phyloP scores from a whole-genome alignment of 208 protist species.

The Wallacemonas sp. region DNA sequence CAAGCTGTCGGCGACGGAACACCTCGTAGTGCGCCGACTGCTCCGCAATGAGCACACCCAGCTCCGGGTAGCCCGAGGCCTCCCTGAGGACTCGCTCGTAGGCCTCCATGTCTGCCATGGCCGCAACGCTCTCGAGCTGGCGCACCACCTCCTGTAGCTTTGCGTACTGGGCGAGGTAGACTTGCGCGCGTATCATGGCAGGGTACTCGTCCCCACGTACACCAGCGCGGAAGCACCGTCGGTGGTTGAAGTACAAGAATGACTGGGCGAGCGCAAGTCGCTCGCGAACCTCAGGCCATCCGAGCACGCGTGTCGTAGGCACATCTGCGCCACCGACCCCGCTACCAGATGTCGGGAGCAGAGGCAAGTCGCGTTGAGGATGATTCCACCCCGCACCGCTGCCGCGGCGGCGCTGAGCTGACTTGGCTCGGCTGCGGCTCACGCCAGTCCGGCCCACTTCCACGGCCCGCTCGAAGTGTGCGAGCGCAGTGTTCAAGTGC shows the following conservation, averaged over 20 bases:
- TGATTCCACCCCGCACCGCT: background rate
- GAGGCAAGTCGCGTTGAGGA: too few species aligned
- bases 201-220: conserved; percentile 25
- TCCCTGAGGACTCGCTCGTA: conserved; percentile 20
- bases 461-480: conserved; percentile 27
- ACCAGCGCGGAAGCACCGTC: conserved; percentile 49
- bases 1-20: conserved; percentile 4
- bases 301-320: background rate
- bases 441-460: conserved; percentile 5
- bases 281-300: conserved; percentile 26
- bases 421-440: conserved; percentile 3
- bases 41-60: conserved; percentile 8
- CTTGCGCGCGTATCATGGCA: conserved; percentile 41
- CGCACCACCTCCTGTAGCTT: conserved; percentile 22
- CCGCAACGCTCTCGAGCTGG: conserved; percentile 12
- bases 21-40: conserved; percentile 4
- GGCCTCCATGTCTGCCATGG: conserved; percentile 6
- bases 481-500: conserved; percentile 36
- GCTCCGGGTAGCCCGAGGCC: conserved; percentile 13
- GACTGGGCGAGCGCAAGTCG: conserved; percentile 32
- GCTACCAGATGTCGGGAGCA: background rate
- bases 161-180: conserved; percentile 30
- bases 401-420: background rate
- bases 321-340: background rate
- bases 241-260: conserved; percentile 46